Percentiles rank a stretch among this genome's conserved stretches.
phyloP scores from a whole-genome alignment of 495 filamentous ascomycete species.

The Hamigera avellanea region DNA sequence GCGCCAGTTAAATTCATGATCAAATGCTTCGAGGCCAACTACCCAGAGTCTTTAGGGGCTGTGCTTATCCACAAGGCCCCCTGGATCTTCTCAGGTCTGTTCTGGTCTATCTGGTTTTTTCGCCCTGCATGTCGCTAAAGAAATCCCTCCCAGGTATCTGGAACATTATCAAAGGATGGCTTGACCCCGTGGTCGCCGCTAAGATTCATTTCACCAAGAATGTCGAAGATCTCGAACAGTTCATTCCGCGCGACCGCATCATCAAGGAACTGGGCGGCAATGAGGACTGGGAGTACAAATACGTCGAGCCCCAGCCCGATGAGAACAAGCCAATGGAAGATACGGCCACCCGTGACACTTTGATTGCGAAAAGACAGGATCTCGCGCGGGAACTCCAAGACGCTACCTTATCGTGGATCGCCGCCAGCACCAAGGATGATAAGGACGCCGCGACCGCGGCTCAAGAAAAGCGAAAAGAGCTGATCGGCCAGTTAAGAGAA shows the following conservation, averaged over 20 bases:
- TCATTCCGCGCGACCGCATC: constrained; percentile 60
- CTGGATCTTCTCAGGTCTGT: constrained; percentile 86
- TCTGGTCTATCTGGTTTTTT: not conserved
- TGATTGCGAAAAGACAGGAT: constrained; percentile 46
- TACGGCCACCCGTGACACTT: constrained; percentile 42
- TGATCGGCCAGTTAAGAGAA: constrained; percentile 49
- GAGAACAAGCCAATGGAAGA: constrained; percentile 70
- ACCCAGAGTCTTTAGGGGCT: constrained; percentile 81
- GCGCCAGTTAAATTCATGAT: constrained; percentile 97
- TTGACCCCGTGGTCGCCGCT: constrained; percentile 88
- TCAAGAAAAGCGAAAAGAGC: constrained; percentile 41
- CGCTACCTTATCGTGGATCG: constrained; percentile 59
- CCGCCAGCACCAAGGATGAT: constrained; percentile 34
- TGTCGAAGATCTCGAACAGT: constrained; percentile 64
- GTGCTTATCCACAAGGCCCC: constrained; percentile 96
- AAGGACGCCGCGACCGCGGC: constrained; percentile 32
- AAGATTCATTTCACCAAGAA: constrained; percentile 94
- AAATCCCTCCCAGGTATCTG: constrained; percentile 47
- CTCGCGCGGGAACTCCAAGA: constrained; percentile 61
- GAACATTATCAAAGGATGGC: constrained; percentile 91
- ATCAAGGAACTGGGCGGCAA: constrained; percentile 70
- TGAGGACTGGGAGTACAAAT: constrained; percentile 68
- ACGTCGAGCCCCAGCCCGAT: constrained; percentile 55
- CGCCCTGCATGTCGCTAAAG: constrained; percentile 1
- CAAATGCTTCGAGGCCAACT: constrained; percentile 98